Evolutionary conservation across 768 basidiomycete species (phyloP), one percentile per base, ranked within the genome.

Genomic region (Calocybe gangraenosa): DNA sequence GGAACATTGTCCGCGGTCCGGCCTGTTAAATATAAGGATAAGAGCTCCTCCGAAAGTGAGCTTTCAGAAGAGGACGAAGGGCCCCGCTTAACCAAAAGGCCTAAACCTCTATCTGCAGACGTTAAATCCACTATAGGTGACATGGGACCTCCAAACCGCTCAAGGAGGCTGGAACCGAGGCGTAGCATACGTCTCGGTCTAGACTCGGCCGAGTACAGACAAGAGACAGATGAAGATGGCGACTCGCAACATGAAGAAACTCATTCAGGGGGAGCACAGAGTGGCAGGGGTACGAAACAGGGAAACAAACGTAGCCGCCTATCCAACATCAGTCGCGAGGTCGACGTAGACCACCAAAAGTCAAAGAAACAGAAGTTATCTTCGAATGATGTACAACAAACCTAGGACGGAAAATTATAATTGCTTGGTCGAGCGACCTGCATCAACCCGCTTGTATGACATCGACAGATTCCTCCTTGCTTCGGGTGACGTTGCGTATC

Each of bases 221-320:
- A 30, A 43, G 21, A 14, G 10, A 25, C 19, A 7, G 49, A 41
- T 14, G 40, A 32, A 32, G 32, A 30, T 10, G 37, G 42, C 22
- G 8, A 35, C 40, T 20, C 19, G 22, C n/a, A 44, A 2, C 21
- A 37, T 1, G 40, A 41, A 19, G 28, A 30, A 21, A 34, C 10
- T 32, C 39, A 37, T 10, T 30, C 15, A 23, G 40, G 48, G 23
- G 34, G 46, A 49, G 40, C 28, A 17, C 25, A 17, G 23, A n/a
- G 30, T 17, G 15, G 42, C 48, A 47, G 51, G 25, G 42, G 53
- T 6, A 55, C 54, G 13, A 61, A 54, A 44, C 62, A 63, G 5
- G 66, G 66, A 23, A 42, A 69, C 30, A 74, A 75, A 52, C 59
- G 71, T 33, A 58, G 58, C 6, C 59, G 67, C 22, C 59, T 63